phyloP scores from a whole-genome alignment of 2,329 filamentous ascomycete genomes.

The Cladorrhinum sp. region DNA sequence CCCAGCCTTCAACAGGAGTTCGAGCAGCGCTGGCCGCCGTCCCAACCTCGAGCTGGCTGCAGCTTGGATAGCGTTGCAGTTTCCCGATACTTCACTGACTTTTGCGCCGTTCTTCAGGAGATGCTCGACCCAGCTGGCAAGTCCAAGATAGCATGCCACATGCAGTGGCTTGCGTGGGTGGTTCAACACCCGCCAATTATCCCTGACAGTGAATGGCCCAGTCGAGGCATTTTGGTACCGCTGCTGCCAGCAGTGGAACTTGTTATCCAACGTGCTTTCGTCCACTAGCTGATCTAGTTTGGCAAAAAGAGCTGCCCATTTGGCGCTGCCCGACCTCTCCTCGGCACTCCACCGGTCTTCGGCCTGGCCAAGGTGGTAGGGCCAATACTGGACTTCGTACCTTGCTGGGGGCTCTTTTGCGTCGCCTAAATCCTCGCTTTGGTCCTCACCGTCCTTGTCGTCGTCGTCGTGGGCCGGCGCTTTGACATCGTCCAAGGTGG shows the following conservation, averaged over 20 bases:
- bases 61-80: too few species aligned
- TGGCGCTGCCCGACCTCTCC: slow-evolving; percentile 13
- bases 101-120: slow-evolving; percentile 16
- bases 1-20: slow-evolving; percentile 15
- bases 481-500: too few species aligned
- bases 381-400: slow-evolving; percentile 24
- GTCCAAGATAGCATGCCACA: slow-evolving; percentile 18
- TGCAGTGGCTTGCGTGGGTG: slow-evolving; percentile 17
- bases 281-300: too few species aligned
- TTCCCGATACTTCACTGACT: slow-evolving; percentile 12
- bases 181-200: too few species aligned
- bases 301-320: slow-evolving; percentile 18
- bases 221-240: slow-evolving; percentile 1
- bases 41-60: too few species aligned
- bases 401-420: slow-evolving; percentile 4
- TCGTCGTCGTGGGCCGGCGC: too few species aligned
- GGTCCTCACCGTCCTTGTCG: too few species aligned
- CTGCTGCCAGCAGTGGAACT: too few species aligned
- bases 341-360: slow-evolving; percentile 18
- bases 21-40: too few species aligned
- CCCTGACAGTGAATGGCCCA: too few species aligned
- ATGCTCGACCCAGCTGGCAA: slow-evolving; percentile 16
- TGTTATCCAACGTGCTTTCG: too few species aligned
- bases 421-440: too few species aligned
- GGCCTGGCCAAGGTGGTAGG: slow-evolving; percentile 19